A percentile compares a stretch with the other conserved stretches of the same genome.
Conservation (phyloP, 345 rosid species). For the Boechera divaricarpa region DNA sequence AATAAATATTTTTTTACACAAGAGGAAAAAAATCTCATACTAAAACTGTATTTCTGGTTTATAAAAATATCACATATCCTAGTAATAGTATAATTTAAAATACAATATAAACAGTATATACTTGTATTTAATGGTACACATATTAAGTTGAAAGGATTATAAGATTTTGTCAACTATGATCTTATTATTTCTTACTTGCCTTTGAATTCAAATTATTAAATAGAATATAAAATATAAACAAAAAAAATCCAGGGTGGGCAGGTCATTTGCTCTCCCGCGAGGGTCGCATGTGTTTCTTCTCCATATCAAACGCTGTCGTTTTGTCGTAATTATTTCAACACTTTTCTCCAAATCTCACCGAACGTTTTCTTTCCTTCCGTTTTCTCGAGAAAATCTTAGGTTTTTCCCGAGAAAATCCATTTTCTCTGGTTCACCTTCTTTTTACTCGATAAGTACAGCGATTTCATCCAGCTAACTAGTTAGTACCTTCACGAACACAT, state of each 20-base stretch:
- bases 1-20: too few relatives aligned
- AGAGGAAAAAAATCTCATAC: too few relatives aligned
- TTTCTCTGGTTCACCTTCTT: constrained; percentile 18
- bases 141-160: background rate
- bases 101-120: background rate
- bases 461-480: background rate
- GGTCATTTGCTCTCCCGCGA: background rate
- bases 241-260: too few relatives aligned
- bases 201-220: constrained; percentile 34
- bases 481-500: constrained; percentile 7
- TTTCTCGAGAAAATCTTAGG: constrained; percentile 38
- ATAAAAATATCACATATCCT: background rate
- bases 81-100: background rate
- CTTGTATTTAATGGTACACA: background rate
- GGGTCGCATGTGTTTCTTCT: constrained; percentile 35
- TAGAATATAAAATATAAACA: background rate
- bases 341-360: constrained; percentile 40
- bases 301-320: constrained; percentile 40
- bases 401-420: constrained; percentile 34
- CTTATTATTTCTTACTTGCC: constrained; percentile 15
- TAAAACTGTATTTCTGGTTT: too few relatives aligned
- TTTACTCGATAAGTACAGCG: background rate
- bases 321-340: constrained; percentile 6
- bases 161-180: too few relatives aligned
- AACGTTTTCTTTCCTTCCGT: constrained; percentile 21